phyloP scores from a whole-genome alignment of 768 basidiomycete species.

The Lactarius quietus region DNA sequence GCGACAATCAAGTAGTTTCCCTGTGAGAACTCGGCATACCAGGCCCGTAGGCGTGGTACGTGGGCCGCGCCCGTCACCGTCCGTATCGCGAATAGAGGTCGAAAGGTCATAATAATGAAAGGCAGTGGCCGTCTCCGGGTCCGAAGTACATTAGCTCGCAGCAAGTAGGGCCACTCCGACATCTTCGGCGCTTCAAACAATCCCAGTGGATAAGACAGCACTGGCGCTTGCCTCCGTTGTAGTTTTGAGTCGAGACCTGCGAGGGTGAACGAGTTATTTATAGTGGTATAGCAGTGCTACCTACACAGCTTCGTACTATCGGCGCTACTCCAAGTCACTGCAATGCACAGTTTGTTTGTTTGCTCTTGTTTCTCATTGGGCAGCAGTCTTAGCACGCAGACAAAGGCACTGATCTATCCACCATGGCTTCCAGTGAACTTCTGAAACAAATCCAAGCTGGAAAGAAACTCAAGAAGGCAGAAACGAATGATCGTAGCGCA shows the following conservation, averaged over 20 bases:
- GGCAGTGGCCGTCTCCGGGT: neutral
- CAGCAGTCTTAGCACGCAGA: neutral
- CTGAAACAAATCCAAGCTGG: slow-evolving; percentile 82
- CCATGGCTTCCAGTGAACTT: slow-evolving; percentile 73
- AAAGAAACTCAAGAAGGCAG: slow-evolving; percentile 74
- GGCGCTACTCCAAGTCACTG: no score
- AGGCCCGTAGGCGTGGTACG: slow-evolving; percentile 4
- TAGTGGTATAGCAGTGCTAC: neutral
- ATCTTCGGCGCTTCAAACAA: neutral
- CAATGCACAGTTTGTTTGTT: slow-evolving; percentile 4
- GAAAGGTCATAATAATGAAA: neutral
- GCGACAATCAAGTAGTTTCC: neutral
- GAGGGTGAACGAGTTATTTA: neutral
- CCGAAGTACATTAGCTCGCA: neutral
- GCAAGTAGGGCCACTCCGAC: neutral
- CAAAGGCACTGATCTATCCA: neutral
- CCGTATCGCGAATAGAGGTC: neutral
- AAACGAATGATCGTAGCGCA: slow-evolving; percentile 78
- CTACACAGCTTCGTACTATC: no score
- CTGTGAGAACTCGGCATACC: neutral
- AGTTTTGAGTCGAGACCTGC: neutral
- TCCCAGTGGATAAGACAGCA: neutral
- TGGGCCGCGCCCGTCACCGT: slow-evolving; percentile 18
- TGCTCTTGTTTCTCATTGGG: slow-evolving; percentile 5
- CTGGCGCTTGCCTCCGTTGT: neutral